Conservation (phyloP, 768 basidiomycete species). For the Suillus hirtellus region DNA sequence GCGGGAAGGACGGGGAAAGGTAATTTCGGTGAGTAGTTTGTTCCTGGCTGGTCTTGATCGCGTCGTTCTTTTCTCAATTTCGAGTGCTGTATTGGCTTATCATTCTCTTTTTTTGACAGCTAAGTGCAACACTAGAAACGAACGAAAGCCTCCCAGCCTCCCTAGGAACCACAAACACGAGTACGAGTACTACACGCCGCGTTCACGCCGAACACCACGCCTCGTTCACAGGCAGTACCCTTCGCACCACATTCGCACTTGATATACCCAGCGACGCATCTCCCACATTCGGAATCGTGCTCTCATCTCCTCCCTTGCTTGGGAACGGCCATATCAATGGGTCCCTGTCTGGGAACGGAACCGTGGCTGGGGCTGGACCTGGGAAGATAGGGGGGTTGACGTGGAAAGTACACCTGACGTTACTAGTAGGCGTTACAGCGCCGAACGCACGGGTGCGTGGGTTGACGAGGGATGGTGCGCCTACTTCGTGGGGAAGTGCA, state of each 20-base stretch:
- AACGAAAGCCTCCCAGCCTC: slow-evolving; percentile 79
- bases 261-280: slow-evolving; percentile 93
- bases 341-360: not conserved
- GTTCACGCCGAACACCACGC: slow-evolving; percentile 87
- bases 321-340: not conserved
- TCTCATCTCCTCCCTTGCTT: not conserved
- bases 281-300: slow-evolving; percentile 61
- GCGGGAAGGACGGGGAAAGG: slow-evolving; percentile 64
- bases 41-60: not conserved
- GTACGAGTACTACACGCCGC: slow-evolving; percentile 50
- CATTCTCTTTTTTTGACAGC: slow-evolving; percentile 38
- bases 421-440: slow-evolving; percentile 75
- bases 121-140: slow-evolving; percentile 87
- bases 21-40: slow-evolving; percentile 68
- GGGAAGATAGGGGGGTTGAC: slow-evolving; percentile 67
- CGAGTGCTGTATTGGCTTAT: not conserved
- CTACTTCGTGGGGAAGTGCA: slow-evolving; percentile 72
- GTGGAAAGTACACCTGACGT: slow-evolving; percentile 86
- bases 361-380: slow-evolving; percentile 7
- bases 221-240: slow-evolving; percentile 67
- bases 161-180: slow-evolving; percentile 22
- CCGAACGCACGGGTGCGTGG: slow-evolving; percentile 45
- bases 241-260: slow-evolving; percentile 82
- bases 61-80: not conserved
- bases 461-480: slow-evolving; percentile 54